A percentile compares a stretch with the other conserved stretches of the same genome.
Conservation (phyloP, 2,329 filamentous ascomycete species). For the Botryotinia globosa region DNA sequence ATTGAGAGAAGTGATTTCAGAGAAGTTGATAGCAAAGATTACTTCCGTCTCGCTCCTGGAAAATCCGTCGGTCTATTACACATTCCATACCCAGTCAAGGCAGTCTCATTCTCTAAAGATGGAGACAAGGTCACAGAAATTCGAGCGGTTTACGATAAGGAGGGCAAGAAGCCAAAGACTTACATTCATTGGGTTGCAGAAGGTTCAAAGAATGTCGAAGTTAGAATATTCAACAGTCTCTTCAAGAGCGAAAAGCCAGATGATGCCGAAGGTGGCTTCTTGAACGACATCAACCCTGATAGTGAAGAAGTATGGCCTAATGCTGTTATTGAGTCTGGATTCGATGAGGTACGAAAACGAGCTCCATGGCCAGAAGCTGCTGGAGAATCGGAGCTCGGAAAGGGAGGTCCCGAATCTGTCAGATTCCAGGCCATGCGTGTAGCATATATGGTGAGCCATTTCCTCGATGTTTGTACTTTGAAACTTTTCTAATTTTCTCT, state of each 20-base stretch:
- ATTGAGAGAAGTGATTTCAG: constrained; percentile 81
- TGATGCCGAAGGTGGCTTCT: constrained; percentile 72
- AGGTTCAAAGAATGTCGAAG: constrained; percentile 66
- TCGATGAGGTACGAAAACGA: constrained; percentile 69
- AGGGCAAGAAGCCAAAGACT: constrained; percentile 71
- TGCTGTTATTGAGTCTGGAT: constrained; percentile 79
- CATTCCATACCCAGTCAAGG: constrained; percentile 66
- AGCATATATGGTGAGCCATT: constrained; percentile 55
- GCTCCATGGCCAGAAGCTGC: constrained; percentile 78
- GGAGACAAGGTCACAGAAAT: constrained; percentile 62
- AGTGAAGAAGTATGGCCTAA: constrained; percentile 76
- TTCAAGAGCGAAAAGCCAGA: constrained; percentile 87
- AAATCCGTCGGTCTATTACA: constrained; percentile 73
- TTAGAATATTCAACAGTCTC: constrained; percentile 74
- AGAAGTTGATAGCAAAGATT: constrained; percentile 67
- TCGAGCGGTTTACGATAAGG: constrained; percentile 66
- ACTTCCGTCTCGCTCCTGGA: constrained; percentile 74
- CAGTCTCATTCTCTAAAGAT: constrained; percentile 66
- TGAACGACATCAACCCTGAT: constrained; percentile 79
- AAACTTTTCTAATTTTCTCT: constrained; percentile 13
- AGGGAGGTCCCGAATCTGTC: constrained; percentile 67
- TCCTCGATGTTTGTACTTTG: not conserved
- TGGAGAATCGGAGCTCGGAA: constrained; percentile 62
- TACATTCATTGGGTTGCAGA: constrained; percentile 89
- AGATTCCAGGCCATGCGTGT: constrained; percentile 90